phyloP scores from a whole-genome alignment of 371 early-diverging fungal species.

The Zopfochytrium polystomum region DNA sequence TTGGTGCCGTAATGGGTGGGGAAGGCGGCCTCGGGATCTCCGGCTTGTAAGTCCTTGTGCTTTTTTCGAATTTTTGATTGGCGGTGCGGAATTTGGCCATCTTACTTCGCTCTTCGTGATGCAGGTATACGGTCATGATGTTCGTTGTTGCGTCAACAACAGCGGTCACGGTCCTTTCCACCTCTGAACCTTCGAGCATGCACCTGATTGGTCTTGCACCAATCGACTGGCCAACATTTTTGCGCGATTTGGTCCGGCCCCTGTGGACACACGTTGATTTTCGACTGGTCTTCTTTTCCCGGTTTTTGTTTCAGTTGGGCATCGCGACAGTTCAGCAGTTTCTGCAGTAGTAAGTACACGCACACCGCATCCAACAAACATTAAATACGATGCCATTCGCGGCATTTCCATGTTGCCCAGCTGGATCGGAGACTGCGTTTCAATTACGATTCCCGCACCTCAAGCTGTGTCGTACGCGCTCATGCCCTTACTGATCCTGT shows the following conservation, averaged over 20 bases:
- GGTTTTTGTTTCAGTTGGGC: conserved; percentile 48
- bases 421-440: conserved; percentile 42
- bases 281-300: conserved; percentile 36
- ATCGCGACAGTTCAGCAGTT: conserved; percentile 45
- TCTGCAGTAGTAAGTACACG: too few species aligned
- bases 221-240: conserved; percentile 27
- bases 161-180: conserved; percentile 19
- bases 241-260: conserved; percentile 27
- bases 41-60: conserved; percentile 26
- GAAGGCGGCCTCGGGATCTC: conserved; percentile 18
- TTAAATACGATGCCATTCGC: too few species aligned
- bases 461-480: conserved; percentile 44
- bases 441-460: conserved; percentile 20
- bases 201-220: conserved; percentile 19
- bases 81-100: too few species aligned
- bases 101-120: too few species aligned
- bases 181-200: conserved; percentile 21
- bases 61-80: too few species aligned
- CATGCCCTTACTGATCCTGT: conserved; percentile 36
- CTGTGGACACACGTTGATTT: conserved; percentile 33
- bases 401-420: conserved; percentile 7
- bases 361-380: too few species aligned
- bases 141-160: conserved; percentile 8
- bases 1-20: conserved; percentile 29
- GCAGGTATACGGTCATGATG: too few species aligned